A percentile compares a stretch with the other conserved stretches of the same genome.
Evolutionary conservation across 2,329 filamentous ascomycete genomes (phyloP).

Genomic region (Stenocarpella maydis): DNA sequence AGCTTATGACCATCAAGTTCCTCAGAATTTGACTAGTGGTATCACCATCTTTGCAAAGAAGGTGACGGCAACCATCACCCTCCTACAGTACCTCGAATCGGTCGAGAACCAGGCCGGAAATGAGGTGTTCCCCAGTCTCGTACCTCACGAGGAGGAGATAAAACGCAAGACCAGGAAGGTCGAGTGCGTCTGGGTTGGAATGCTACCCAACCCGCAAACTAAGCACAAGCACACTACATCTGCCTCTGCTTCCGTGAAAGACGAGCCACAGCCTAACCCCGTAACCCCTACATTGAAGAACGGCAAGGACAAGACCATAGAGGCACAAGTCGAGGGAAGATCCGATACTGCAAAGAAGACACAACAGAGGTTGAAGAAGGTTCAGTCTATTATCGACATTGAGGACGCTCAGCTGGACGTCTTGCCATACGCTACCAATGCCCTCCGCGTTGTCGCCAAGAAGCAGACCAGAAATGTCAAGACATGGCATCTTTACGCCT

Average conservation of each 20-base stretch:
- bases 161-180: background rate
- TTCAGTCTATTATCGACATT: background rate
- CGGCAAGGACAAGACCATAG: background rate
- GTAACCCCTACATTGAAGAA: background rate
- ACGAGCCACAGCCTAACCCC: background rate
- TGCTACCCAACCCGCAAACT: background rate
- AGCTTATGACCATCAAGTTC: constrained; percentile 19
- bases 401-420: constrained; percentile 30
- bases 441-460: constrained; percentile 31
- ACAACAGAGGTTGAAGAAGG: background rate
- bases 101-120: background rate
- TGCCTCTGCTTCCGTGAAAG: background rate
- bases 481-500: constrained; percentile 19
- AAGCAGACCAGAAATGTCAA: constrained; percentile 2
- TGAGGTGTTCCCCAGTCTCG: background rate
- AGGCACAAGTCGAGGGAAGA: background rate
- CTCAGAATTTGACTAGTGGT: background rate
- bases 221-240: background rate
- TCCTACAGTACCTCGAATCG: constrained; percentile 1
- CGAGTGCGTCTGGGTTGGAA: constrained; percentile 29
- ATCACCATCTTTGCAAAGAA: background rate
- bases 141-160: background rate
- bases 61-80: background rate
- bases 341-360: background rate
- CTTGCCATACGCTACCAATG: constrained; percentile 34